phyloP scores from a whole-genome alignment of 2,329 filamentous ascomycete genomes.

The Tetracladium maxilliforme region DNA sequence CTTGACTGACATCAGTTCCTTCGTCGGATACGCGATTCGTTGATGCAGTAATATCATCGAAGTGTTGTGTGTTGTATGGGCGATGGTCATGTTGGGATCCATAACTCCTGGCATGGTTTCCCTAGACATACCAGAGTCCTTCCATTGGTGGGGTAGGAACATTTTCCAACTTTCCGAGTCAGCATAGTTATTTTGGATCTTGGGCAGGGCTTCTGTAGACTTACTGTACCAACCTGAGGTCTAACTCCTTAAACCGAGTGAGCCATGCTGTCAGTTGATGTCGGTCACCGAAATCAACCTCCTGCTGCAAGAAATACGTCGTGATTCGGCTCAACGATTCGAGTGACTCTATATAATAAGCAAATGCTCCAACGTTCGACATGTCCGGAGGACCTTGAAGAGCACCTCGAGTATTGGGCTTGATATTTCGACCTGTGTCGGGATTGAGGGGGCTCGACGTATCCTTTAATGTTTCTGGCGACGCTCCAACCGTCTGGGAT shows the following conservation, averaged over 20 bases:
- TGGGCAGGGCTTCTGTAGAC: conserved; percentile 3
- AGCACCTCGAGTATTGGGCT: conserved; percentile 3
- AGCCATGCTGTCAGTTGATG: conserved; percentile 27
- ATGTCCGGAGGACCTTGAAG: conserved; percentile 19
- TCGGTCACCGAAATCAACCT: conserved; percentile 20
- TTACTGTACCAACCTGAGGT: conserved; percentile 26
- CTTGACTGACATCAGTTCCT: too few relatives aligned
- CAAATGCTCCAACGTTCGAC: conserved; percentile 26
- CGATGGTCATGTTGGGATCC: conserved; percentile 19
- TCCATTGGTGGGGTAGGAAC: conserved; percentile 25
- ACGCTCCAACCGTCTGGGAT: conserved; percentile 2
- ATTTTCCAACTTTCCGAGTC: conserved; percentile 23
- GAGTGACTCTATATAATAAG: conserved; percentile 29
- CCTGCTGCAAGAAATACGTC: conserved; percentile 27
- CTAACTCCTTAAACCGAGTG: conserved; percentile 30
- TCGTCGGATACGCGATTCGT: conserved; percentile 16
- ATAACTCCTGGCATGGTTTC: conserved; percentile 11
- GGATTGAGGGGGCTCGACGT: conserved; percentile 4
- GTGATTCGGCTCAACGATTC: conserved; percentile 28
- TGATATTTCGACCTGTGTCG: conserved; percentile 5
- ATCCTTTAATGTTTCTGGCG: conserved; percentile 4
- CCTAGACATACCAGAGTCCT: conserved; percentile 15
- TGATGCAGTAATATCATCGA: conserved; percentile 18
- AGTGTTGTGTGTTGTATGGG: conserved; percentile 17
- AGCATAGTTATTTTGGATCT: neutral